phyloP scores from a whole-genome alignment of 441 rosid species.

The Mallotus japonicus region DNA sequence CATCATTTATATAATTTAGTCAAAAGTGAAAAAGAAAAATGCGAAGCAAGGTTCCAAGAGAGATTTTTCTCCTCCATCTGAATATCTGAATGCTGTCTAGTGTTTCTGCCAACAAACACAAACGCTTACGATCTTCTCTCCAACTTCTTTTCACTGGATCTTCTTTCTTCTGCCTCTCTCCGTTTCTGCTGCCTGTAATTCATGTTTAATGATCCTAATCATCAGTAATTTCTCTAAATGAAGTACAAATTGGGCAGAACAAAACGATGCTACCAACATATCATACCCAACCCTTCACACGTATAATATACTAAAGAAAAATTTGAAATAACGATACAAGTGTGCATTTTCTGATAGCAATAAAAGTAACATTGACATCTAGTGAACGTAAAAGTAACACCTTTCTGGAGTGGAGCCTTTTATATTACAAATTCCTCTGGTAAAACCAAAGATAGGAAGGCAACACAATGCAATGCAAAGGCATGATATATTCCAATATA shows the following conservation, averaged over 20 bases:
- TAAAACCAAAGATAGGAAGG: too few relatives aligned
- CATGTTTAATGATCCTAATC: background rate
- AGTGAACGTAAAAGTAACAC: background rate
- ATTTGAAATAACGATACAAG: background rate
- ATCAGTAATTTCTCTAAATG: slow-evolving; percentile 1
- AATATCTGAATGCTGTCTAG: background rate
- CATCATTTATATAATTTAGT: background rate
- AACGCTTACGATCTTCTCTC: slow-evolving; percentile 66
- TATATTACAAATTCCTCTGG: too few relatives aligned
- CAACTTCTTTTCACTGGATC: slow-evolving; percentile 65
- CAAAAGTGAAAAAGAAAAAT: background rate
- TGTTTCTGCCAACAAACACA: background rate
- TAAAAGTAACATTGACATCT: background rate
- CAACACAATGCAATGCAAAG: too few relatives aligned
- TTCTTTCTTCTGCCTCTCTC: slow-evolving; percentile 78
- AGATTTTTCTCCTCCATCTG: background rate
- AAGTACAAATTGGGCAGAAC: background rate
- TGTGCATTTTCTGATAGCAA: too few relatives aligned
- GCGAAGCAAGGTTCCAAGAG: background rate
- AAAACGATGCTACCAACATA: background rate
- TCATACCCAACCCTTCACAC: background rate
- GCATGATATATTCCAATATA: too few relatives aligned
- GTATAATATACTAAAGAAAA: background rate
- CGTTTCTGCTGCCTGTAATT: slow-evolving; percentile 76
- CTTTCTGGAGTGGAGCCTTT: too few relatives aligned